Percentiles rank a stretch among this genome's conserved stretches.
Conservation (phyloP, 2,329 filamentous ascomycete species). For the Venturia effusa region DNA sequence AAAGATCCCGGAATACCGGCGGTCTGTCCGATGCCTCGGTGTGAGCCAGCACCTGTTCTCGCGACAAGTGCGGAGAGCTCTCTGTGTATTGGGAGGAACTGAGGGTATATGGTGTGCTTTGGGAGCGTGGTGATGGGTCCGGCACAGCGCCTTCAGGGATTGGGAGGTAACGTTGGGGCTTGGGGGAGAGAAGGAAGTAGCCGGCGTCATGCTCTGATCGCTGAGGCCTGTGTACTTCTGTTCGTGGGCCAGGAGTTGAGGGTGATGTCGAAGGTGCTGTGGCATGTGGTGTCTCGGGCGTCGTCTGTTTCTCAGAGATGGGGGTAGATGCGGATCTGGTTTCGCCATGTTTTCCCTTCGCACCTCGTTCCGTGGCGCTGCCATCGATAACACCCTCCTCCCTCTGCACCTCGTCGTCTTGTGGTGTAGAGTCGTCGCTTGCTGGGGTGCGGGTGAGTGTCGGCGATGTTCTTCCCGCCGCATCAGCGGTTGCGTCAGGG, state of each 20-base stretch:
- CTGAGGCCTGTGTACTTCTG: not conserved
- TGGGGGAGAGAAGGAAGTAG: slow-evolving; percentile 9
- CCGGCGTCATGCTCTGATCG: not conserved
- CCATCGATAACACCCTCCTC: not conserved
- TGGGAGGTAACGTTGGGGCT: slow-evolving; percentile 5
- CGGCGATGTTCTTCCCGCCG: not conserved
- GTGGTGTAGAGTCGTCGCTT: not conserved
- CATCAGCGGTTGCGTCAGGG: not conserved
- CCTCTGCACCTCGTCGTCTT: not conserved
- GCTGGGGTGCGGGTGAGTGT: not conserved
- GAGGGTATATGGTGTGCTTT: not conserved
- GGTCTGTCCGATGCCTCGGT: slow-evolving; percentile 23
- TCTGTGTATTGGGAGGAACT: not conserved
- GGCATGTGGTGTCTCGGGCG: not conserved
- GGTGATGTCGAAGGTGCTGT: not conserved
- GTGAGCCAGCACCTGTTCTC: not conserved
- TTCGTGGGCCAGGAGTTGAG: not conserved
- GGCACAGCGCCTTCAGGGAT: slow-evolving; percentile 5
- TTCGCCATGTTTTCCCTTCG: not conserved
- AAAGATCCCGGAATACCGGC: slow-evolving; percentile 29
- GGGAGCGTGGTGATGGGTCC: not conserved
- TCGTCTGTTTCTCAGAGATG: not conserved
- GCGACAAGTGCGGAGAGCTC: not conserved
- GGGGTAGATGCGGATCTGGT: not conserved
- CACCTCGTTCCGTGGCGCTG: not conserved